phyloP scores from a whole-genome alignment of 257 asterid genomes.

The Misopates orontium region DNA sequence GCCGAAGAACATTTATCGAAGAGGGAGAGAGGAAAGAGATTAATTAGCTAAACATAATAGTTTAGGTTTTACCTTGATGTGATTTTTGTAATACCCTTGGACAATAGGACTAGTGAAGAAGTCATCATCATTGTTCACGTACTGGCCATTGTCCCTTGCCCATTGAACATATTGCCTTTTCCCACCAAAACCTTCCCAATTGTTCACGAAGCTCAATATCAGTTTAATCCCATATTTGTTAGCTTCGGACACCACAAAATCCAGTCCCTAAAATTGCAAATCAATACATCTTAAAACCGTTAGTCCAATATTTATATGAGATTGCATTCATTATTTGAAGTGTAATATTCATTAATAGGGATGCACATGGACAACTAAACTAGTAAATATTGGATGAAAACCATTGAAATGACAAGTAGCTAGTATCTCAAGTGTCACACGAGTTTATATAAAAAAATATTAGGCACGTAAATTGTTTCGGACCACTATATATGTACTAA shows the following conservation, averaged over 20 bases:
- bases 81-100: conserved; percentile 12
- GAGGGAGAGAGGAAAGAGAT: too few relatives aligned
- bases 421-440: too few relatives aligned
- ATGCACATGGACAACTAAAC: too few relatives aligned
- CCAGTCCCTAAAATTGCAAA: conserved; percentile 5
- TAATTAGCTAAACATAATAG: too few relatives aligned
- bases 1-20: too few relatives aligned
- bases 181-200: conserved; percentile 22
- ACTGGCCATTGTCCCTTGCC: conserved; percentile 11
- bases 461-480: too few relatives aligned
- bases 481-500: too few relatives aligned
- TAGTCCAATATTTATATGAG: neutral
- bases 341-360: too few relatives aligned
- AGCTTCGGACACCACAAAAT: conserved; percentile 9
- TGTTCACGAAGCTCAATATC: conserved; percentile 18
- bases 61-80: conserved; percentile 21
- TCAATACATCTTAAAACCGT: too few relatives aligned
- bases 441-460: too few relatives aligned
- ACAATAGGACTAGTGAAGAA: conserved; percentile 6
- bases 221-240: conserved; percentile 6
- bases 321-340: neutral
- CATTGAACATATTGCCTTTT: conserved; percentile 19
- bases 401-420: neutral
- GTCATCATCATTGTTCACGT: conserved; percentile 16
- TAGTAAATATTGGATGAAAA: too few relatives aligned